Evolutionary conservation across 2,329 filamentous ascomycete species (phyloP), one percentile per base, ranked within the genome.

Genomic region (Cercospora brassicicola): DNA sequence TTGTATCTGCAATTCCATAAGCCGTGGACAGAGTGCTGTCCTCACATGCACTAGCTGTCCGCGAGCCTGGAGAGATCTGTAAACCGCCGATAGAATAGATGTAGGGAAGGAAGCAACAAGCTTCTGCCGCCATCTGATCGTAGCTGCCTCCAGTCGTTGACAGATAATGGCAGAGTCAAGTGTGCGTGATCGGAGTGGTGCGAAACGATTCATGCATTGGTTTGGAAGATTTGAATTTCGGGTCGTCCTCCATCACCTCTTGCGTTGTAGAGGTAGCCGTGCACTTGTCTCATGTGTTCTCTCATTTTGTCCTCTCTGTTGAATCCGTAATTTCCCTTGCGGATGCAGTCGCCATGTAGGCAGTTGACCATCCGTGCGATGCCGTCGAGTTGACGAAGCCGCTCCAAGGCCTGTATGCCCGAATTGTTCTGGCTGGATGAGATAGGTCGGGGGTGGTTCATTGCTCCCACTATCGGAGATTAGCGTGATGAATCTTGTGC

Each of bases 221-320:
- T 26, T 28, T 15, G 1, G 48, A 20, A 53, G 9, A 53, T 53
- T 20, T 15, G 48, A 26, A 23, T 20, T n/a, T 31, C 11, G 8
- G 23, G 15, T 56, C 13, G 3, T 6, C 53, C 23, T 26, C 23
- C 8, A 28, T 56, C 6, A 23, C 53, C 28, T 26, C 23, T 26
- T 4, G 26, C 48, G 53, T 56, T n/a, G 28, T 30, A 26, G 53
- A 15, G 53, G 13, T 23, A 56, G 53, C 53, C 53, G 74, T 89
- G 87, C 67, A 83, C 86, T 56, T 84, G 84, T 64, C 87, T 79
- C 62, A 85, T 75, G 74, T 89, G 87, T 73, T 88, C 87, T 48
- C 80, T 81, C 48, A 87, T 78, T 73, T 89, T 87, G 72, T 89
- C 87, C 63, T 82, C 80, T 5, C 87, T 81, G 4, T 84, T 84